phyloP scores from a whole-genome alignment of 2,329 filamentous ascomycete species.

The Verticillium albo-atrum region DNA sequence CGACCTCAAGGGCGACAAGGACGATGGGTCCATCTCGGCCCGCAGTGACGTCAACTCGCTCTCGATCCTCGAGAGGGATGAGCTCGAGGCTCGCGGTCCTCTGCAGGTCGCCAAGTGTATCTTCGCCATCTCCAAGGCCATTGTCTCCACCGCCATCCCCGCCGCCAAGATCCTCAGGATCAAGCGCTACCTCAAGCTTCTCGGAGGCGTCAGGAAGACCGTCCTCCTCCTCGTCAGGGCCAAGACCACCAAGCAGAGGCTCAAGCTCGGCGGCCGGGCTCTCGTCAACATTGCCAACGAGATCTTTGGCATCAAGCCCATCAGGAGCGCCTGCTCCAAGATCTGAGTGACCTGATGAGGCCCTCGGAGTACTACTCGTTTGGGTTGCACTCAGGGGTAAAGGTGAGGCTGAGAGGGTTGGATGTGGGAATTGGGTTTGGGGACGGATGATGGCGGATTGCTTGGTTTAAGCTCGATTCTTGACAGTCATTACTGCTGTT shows the following conservation, averaged over 20 bases:
- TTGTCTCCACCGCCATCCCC: slow-evolving; percentile 16
- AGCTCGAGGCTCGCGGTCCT: slow-evolving; percentile 3
- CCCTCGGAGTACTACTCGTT: neutral
- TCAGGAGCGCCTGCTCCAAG: slow-evolving; percentile 15
- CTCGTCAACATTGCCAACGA: slow-evolving; percentile 14
- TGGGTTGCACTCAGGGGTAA: neutral
- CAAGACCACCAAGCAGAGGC: slow-evolving; percentile 13
- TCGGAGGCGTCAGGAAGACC: slow-evolving; percentile 16
- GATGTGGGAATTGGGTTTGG: neutral
- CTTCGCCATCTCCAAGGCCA: slow-evolving; percentile 13
- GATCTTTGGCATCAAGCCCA: slow-evolving; percentile 14
- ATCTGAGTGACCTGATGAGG: neutral
- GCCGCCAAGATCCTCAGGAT: slow-evolving; percentile 18
- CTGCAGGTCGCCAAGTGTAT: slow-evolving; percentile 18
- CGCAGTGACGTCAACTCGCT: neutral
- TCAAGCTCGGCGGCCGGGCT: slow-evolving; percentile 15
- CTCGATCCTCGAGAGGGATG: slow-evolving; percentile 2
- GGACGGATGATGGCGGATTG: too few relatives aligned
- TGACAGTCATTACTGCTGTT: too few relatives aligned
- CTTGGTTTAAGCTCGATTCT: too few relatives aligned
- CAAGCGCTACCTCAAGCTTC: slow-evolving; percentile 19
- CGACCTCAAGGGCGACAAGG: neutral
- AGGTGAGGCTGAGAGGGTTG: neutral
- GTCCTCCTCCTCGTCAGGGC: slow-evolving; percentile 17
- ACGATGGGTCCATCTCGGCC: neutral